phyloP scores from a whole-genome alignment of 202 grass and related monocot species.

The Setaria italica region DNA sequence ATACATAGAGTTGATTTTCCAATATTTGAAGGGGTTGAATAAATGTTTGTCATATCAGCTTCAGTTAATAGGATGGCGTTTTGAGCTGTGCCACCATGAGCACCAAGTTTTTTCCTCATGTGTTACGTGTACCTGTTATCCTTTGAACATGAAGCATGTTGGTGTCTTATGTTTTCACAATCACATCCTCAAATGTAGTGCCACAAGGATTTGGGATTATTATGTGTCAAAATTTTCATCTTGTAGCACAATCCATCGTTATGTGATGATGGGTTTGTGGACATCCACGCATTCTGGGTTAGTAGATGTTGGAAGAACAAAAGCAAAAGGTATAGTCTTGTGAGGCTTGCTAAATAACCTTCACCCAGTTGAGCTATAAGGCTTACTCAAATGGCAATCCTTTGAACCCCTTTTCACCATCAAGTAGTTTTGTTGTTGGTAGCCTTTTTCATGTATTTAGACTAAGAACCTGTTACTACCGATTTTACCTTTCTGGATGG shows the following conservation, averaged over 20 bases:
- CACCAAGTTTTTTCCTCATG: neutral
- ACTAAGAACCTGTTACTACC: neutral
- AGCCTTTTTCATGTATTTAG: neutral
- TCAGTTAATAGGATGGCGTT: neutral
- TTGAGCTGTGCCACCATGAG: neutral
- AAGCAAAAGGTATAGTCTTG: neutral
- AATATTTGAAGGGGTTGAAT: neutral
- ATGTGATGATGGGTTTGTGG: neutral
- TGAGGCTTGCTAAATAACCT: constrained; percentile 12
- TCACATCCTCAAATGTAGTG: neutral
- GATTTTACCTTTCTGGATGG: neutral
- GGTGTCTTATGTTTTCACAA: neutral
- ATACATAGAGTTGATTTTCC: no score
- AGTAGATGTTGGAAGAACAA: neutral
- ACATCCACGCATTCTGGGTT: neutral
- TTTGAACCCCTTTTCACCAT: neutral
- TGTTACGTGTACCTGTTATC: constrained; percentile 8
- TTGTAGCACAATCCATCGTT: neutral
- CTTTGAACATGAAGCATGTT: neutral
- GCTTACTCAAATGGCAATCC: neutral
- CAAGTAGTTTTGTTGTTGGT: constrained; percentile 12
- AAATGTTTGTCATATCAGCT: constrained; percentile 6
- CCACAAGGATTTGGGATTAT: neutral
- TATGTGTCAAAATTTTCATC: constrained; percentile 17
- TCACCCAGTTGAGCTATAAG: constrained; percentile 1